phyloP scores from a whole-genome alignment of 345 rosid genomes.

The Kandelia obovata region DNA sequence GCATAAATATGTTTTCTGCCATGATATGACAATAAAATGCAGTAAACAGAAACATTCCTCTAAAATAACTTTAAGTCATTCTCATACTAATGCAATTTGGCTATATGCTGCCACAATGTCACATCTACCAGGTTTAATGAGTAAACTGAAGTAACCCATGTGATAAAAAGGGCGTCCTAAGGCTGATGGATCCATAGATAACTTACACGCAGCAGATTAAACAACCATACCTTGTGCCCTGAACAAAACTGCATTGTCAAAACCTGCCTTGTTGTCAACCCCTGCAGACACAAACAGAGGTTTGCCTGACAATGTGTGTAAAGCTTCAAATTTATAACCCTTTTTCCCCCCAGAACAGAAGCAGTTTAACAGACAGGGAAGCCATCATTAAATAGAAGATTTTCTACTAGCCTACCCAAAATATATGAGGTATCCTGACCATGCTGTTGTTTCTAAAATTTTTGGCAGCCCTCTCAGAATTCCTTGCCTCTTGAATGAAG shows the following conservation, averaged over 20 bases:
- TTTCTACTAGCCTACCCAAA: slow-evolving; percentile 51
- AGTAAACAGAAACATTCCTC: too few relatives aligned
- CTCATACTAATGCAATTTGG: not conserved
- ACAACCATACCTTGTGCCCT: slow-evolving; percentile 65
- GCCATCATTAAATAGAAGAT: not conserved
- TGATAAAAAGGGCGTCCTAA: not conserved
- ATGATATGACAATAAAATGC: too few relatives aligned
- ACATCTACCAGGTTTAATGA: not conserved
- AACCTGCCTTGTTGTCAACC: slow-evolving; percentile 67
- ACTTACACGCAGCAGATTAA: slow-evolving; percentile 5
- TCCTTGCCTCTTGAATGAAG: slow-evolving; percentile 81
- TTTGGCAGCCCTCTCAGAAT: slow-evolving; percentile 64
- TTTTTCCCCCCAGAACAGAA: not conserved
- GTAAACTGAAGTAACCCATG: not conserved
- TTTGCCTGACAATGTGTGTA: slow-evolving; percentile 9
- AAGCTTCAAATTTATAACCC: not conserved
- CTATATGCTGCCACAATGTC: not conserved
- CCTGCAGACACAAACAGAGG: slow-evolving; percentile 35
- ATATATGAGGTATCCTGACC: slow-evolving; percentile 57
- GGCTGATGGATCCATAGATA: not conserved
- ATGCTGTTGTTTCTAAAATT: slow-evolving; percentile 53
- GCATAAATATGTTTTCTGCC: too few relatives aligned
- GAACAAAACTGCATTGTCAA: slow-evolving; percentile 79
- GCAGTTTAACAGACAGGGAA: not conserved
- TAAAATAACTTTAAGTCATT: too few relatives aligned